phyloP scores from a whole-genome alignment of 768 basidiomycete genomes.

The Fomitopsis pulvina region DNA sequence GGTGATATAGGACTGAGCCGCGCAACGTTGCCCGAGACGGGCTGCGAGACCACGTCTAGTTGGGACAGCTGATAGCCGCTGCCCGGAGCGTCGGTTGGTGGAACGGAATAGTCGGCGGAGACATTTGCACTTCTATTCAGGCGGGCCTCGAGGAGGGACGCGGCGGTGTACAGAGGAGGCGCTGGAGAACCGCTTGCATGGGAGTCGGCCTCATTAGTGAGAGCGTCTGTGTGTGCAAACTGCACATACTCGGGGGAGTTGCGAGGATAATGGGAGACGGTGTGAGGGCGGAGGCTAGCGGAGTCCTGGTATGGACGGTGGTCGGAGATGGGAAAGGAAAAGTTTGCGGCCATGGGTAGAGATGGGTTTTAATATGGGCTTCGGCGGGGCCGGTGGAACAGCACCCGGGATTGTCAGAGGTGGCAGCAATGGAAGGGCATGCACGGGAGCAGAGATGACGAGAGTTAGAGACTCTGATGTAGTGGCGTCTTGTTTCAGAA shows the following conservation, averaged over 20 bases:
- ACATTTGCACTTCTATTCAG: not conserved
- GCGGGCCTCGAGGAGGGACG: not conserved
- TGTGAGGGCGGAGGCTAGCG: not conserved
- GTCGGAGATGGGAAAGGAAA: conserved; percentile 11
- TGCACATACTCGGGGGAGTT: conserved; percentile 1
- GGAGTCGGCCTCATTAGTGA: not conserved
- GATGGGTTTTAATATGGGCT: not conserved
- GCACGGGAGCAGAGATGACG: not conserved
- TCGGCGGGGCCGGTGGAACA: not conserved
- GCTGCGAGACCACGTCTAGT: not conserved
- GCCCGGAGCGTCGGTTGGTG: not conserved
- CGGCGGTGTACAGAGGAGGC: not conserved
- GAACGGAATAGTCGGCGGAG: not conserved
- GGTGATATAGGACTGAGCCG: not conserved
- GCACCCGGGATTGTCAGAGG: not conserved
- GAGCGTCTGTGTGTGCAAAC: not conserved
- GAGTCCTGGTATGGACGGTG: conserved; percentile 9
- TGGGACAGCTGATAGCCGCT: not conserved
- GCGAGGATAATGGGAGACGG: not conserved
- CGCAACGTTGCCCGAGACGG: not conserved
- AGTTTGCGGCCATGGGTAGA: not conserved
- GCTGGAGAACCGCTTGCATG: not conserved
- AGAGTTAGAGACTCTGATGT: not conserved
- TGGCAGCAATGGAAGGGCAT: not conserved
- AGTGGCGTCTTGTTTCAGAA: not conserved